Base-by-base conservation (phyloP, 2,329 filamentous ascomycete species). In the Ambrosiella cleistominuta region DNA sequence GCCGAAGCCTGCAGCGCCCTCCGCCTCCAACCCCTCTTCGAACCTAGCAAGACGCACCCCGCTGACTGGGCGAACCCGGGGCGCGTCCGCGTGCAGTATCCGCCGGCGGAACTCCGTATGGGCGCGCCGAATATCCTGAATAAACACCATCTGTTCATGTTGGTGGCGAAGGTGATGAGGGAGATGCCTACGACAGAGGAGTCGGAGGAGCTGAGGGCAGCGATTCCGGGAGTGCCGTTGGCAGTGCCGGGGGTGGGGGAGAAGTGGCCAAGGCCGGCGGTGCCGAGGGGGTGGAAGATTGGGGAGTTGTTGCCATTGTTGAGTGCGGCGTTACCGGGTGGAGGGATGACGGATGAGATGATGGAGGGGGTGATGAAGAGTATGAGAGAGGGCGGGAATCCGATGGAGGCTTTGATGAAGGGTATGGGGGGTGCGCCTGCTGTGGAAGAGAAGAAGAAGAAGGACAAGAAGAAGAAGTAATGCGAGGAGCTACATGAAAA, bases 31-130 rank as follows among this genome's bases (percentile, higher is more conserved):
- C 83, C 85, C 49, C 82, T 93, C 7, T 85, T 96, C 68, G 93
- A 98, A 72, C 88, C 90, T 1, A 85, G 86, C 67, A 95, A 95
- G 75, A 79, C 82, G 61, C 93, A 98, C 70, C 93, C 93, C 6
- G 91, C 93, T 72, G 93, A 98, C 74, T 98, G 93, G 93, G 84
- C 85, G 59, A 98, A 98, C 73, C 93, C 93, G 11, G 93, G 93
- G 2, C 79, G 93, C 60, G 87, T 97, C 62, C 82, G 87, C 64
- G 81, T 97, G 54, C 73, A 83, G 66, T 73, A 96, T n/a, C 85
- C 81, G 68, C 72, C 69, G 63, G 65, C 61, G 60, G 63, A 52
- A 50, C 62, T 60, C 7, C 51, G 58, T 17, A n/a, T 8, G 27
- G 59, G 62, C 57, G 63, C 62, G 52, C 57, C 64, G 45, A 67